Evolutionary conservation across 345 rosid species (phyloP).

Genomic region (Erucastrum elatum): DNA sequence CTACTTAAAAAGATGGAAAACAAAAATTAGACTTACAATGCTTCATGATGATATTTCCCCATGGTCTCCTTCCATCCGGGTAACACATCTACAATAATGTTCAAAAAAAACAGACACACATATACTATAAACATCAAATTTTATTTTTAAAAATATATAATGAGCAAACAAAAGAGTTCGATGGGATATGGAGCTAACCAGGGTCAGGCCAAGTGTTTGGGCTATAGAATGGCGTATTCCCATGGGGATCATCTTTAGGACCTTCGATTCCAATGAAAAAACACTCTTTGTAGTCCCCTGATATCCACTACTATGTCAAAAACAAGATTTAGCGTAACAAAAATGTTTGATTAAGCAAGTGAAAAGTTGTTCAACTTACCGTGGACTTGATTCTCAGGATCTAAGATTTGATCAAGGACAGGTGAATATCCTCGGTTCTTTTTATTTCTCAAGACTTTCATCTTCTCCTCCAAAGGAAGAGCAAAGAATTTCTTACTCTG

Average conservation of each 20-base stretch:
- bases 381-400: constrained; percentile 43
- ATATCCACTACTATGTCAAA: not conserved
- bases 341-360: not conserved
- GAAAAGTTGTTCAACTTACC: not conserved
- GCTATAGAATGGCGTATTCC: constrained; percentile 67
- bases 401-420: constrained; percentile 60
- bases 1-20: not conserved
- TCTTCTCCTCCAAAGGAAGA: constrained; percentile 60
- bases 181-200: constrained; percentile 41
- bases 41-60: not conserved
- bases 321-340: not conserved
- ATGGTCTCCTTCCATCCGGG: not conserved
- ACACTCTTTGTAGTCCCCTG: constrained; percentile 87
- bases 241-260: constrained; percentile 52
- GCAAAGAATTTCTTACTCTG: constrained; percentile 63
- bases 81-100: not conserved
- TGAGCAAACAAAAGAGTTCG: not conserved
- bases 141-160: not conserved
- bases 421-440: constrained; percentile 77
- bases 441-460: constrained; percentile 65
- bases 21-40: not conserved
- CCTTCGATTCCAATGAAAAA: constrained; percentile 71
- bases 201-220: constrained; percentile 73
- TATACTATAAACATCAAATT: not conserved
- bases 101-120: not conserved